phyloP scores from a whole-genome alignment of 2,329 filamentous ascomycete species.

The Neopestalotiopsis clavispora region DNA sequence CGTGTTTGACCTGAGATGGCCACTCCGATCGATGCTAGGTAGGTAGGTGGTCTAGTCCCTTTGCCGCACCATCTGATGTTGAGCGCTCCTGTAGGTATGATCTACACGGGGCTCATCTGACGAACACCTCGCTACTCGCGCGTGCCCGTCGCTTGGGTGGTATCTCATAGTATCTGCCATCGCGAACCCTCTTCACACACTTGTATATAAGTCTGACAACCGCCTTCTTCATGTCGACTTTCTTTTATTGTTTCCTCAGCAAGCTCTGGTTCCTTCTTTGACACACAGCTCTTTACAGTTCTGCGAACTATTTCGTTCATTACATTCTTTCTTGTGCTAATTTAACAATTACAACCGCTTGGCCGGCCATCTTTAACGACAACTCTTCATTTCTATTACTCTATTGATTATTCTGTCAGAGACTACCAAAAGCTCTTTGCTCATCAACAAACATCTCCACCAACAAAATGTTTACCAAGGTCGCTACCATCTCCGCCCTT shows the following conservation, averaged over 20 bases:
- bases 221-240: conserved; percentile 17
- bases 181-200: background rate
- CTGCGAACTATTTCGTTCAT: conserved; percentile 43
- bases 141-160: background rate
- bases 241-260: conserved; percentile 24
- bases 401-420: conserved; percentile 15
- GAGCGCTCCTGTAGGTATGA: conserved; percentile 12
- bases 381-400: background rate
- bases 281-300: conserved; percentile 37
- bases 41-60: background rate
- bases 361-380: conserved; percentile 28
- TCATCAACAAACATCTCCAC: conserved; percentile 21
- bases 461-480: conserved; percentile 49
- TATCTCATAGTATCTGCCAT: background rate
- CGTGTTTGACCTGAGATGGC: conserved; percentile 17
- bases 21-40: background rate
- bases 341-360: conserved; percentile 32
- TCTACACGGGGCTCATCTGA: conserved; percentile 11
- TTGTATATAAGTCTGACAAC: conserved; percentile 20
- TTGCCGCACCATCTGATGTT: conserved; percentile 18
- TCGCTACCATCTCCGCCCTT: conserved; percentile 44
- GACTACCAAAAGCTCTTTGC: conserved; percentile 13
- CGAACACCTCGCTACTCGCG: conserved; percentile 1
- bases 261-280: conserved; percentile 26
- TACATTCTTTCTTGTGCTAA: conserved; percentile 36